phyloP scores from a whole-genome alignment of 306 rosid species.

The Delonix regia region DNA sequence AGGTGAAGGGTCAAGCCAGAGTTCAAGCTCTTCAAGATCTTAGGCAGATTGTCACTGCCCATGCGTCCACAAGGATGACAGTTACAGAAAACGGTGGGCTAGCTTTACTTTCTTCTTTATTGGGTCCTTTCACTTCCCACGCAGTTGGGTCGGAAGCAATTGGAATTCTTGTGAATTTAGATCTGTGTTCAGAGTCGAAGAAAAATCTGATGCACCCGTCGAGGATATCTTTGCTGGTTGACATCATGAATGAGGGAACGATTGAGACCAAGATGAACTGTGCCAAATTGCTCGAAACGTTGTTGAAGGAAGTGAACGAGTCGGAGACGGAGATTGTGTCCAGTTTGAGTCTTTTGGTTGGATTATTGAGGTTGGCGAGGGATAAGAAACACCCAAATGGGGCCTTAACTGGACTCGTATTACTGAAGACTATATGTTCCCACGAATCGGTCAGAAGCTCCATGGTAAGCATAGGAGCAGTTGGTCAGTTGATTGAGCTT shows the following conservation, averaged over 20 bases:
- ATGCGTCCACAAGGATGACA: slow-evolving; percentile 47
- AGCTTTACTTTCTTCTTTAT: slow-evolving; percentile 50
- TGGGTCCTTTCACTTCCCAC: slow-evolving; percentile 84
- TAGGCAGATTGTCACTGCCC: slow-evolving; percentile 46
- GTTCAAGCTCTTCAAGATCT: slow-evolving; percentile 68
- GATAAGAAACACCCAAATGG: slow-evolving; percentile 68
- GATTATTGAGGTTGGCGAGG: slow-evolving; percentile 65
- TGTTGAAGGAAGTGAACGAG: slow-evolving; percentile 53
- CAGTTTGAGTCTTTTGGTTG: slow-evolving; percentile 73
- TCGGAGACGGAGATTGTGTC: slow-evolving; percentile 49
- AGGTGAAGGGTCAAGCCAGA: slow-evolving; percentile 77
- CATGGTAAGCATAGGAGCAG: slow-evolving; percentile 63
- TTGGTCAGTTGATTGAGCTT: slow-evolving; percentile 64
- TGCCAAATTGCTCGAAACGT: slow-evolving; percentile 56
- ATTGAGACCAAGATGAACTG: slow-evolving; percentile 80
- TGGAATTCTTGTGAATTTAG: slow-evolving; percentile 71
- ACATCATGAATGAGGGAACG: slow-evolving; percentile 81
- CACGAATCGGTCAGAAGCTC: slow-evolving; percentile 54
- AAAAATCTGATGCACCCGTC: slow-evolving; percentile 60
- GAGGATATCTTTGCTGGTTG: slow-evolving; percentile 71
- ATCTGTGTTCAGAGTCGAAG: slow-evolving; percentile 50
- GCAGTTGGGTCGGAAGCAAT: slow-evolving; percentile 80
- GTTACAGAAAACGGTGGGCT: slow-evolving; percentile 55
- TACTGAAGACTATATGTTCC: slow-evolving; percentile 55
- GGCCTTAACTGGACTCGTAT: slow-evolving; percentile 58